phyloP scores from a whole-genome alignment of 2,329 filamentous ascomycete genomes.

The Zasmidium angulare region DNA sequence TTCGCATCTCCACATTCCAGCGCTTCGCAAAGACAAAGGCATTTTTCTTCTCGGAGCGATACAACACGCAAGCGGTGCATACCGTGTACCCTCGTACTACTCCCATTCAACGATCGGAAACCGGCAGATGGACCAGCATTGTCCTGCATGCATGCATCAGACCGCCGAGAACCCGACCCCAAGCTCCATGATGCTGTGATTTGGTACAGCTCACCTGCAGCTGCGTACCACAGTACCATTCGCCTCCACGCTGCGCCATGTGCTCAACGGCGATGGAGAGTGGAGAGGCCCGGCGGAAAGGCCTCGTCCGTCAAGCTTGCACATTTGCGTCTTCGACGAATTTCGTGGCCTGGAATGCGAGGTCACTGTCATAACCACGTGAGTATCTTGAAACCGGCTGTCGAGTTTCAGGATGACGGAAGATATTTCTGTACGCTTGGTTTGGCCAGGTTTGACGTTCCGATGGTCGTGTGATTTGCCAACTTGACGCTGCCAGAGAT shows the following conservation, averaged over 20 bases:
- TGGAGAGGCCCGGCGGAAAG: background rate
- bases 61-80: background rate
- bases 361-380: background rate
- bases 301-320: background rate
- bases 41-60: too few species aligned
- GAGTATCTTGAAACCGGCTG: background rate
- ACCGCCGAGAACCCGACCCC: too few species aligned
- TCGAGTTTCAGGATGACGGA: background rate
- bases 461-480: too few species aligned
- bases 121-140: background rate
- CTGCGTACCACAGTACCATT: background rate
- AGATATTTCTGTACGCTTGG: background rate
- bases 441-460: background rate
- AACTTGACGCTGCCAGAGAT: background rate
- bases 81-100: background rate
- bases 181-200: background rate
- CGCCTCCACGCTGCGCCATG: background rate
- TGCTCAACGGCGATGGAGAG: background rate
- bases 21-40: background rate
- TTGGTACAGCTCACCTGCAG: background rate
- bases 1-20: background rate
- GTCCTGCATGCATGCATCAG: background rate
- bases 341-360: background rate
- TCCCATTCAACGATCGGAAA: background rate
- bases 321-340: background rate